Evolutionary conservation across 495 filamentous ascomycete genomes (phyloP), one percentile per base, ranked within the genome.

Genomic region (Tuber aestivum): DNA sequence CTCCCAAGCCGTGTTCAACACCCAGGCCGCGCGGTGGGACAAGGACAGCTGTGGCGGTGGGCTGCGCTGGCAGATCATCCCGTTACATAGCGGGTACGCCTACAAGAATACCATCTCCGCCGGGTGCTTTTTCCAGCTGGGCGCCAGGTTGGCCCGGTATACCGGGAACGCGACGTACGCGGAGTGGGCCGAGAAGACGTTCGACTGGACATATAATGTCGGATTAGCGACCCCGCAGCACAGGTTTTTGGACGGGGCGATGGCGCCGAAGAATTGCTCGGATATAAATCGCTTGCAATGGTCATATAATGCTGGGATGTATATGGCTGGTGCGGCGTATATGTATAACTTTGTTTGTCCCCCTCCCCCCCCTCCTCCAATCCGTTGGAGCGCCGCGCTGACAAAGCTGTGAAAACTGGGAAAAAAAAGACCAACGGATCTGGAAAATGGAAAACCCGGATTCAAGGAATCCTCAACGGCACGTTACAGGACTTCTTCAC

Each of bases 51-150:
- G 94, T 83, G 86, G 87, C 68, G 94, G 94, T 68, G 94, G 94
- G 3, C 84, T 97, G 71, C 87, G 90, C 74, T 97, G 94, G 94
- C 93, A 97, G 85, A 91, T 96, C 75, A 93, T 89, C 84, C 86
- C 88, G 14, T 94, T 92, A 84, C 93, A 94, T 85, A 89, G 85
- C 38, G 94, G 94, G 16, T 96, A 92, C 83, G 87, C 89, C 68
- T 89, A 90, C 76, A 92, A 92, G 80, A 90, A 91, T 80, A 89
- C 89, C 35, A 87, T 92, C 74, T 88, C 89, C 3, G 92, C 92
- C 76, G 92, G 87, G 3, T 86, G 87, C 44, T 90, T 93, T 79
- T 90, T 93, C 82, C 91, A 92, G 78, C 84, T 95, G 12, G 89
- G 88, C 20, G 88, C 92, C 16, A 88, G 92, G 14, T 84, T 95